A percentile compares a stretch with the other conserved stretches of the same genome.
Conservation (phyloP, 2,329 filamentous ascomycete species). For the Ascosphaera aggregata region DNA sequence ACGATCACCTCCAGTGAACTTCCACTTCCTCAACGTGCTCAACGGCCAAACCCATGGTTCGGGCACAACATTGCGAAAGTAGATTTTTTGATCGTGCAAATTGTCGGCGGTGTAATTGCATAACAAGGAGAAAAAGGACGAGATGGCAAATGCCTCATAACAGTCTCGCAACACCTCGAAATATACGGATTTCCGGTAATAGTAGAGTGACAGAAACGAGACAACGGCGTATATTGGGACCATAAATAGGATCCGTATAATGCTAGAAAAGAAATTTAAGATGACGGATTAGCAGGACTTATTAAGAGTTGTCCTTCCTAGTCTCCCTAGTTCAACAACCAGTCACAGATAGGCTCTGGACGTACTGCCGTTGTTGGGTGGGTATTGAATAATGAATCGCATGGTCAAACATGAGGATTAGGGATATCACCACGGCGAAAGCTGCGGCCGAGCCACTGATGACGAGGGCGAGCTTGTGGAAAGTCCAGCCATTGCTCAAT, state of each 20-base stretch:
- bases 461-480: constrained; percentile 32
- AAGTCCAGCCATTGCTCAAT: constrained; percentile 28
- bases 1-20: constrained; percentile 43
- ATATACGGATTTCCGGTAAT: constrained; percentile 58
- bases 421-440: constrained; percentile 26
- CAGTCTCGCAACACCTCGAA: constrained; percentile 62
- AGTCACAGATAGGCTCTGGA: no score
- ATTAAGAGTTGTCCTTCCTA: no score
- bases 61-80: constrained; percentile 45
- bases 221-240: constrained; percentile 58
- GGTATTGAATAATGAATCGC: constrained; percentile 36
- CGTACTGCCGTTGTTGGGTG: constrained; percentile 35
- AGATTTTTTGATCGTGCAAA: constrained; percentile 59
- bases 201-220: constrained; percentile 48
- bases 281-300: no score
- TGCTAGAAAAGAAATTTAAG: constrained; percentile 31
- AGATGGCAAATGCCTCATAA: constrained; percentile 75
- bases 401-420: constrained; percentile 32
- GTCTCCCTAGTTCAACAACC: no score
- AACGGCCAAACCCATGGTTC: constrained; percentile 56
- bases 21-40: constrained; percentile 36
- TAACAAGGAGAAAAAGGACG: constrained; percentile 63
- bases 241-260: constrained; percentile 77
- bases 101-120: constrained; percentile 60
- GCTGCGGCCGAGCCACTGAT: constrained; percentile 29